phyloP scores from a whole-genome alignment of 2,329 filamentous ascomycete species.

The Penicillium sclerotiorum region DNA sequence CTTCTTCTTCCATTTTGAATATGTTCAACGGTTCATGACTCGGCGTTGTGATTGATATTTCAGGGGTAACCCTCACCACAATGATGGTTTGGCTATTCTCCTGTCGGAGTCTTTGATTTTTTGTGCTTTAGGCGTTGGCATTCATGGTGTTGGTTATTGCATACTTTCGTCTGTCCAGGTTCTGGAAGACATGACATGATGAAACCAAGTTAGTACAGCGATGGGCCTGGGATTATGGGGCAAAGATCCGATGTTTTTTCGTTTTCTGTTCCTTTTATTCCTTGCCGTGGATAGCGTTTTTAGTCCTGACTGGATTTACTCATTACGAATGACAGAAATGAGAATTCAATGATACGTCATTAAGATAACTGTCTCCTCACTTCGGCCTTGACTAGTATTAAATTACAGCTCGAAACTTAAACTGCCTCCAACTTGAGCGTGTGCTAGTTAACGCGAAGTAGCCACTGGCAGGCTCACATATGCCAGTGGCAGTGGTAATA shows the following conservation, averaged over 20 bases:
- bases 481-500: too few species aligned
- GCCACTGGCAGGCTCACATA: too few species aligned
- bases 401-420: too few species aligned
- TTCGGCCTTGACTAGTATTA: too few species aligned
- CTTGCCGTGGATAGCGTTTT: background rate
- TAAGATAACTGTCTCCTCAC: background rate
- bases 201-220: slow-evolving; percentile 25
- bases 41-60: slow-evolving; percentile 20
- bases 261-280: background rate
- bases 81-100: slow-evolving; percentile 13
- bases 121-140: slow-evolving; percentile 24
- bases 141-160: slow-evolving; percentile 24
- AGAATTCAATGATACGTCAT: slow-evolving; percentile 23
- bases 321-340: slow-evolving; percentile 31
- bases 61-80: slow-evolving; percentile 7
- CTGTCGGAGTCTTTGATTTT: background rate
- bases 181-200: slow-evolving; percentile 25
- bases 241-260: background rate
- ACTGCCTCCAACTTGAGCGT: too few species aligned
- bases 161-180: slow-evolving; percentile 20
- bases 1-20: slow-evolving; percentile 9
- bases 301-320: slow-evolving; percentile 20
- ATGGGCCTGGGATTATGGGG: slow-evolving; percentile 10
- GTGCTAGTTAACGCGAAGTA: too few species aligned
- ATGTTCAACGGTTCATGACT: slow-evolving; percentile 26